These are phyloP conservation scores for Saccharomyces kudriavzevii DNA, from an alignment of 805 yeast species.

Conservation along the genomic window DNA sequence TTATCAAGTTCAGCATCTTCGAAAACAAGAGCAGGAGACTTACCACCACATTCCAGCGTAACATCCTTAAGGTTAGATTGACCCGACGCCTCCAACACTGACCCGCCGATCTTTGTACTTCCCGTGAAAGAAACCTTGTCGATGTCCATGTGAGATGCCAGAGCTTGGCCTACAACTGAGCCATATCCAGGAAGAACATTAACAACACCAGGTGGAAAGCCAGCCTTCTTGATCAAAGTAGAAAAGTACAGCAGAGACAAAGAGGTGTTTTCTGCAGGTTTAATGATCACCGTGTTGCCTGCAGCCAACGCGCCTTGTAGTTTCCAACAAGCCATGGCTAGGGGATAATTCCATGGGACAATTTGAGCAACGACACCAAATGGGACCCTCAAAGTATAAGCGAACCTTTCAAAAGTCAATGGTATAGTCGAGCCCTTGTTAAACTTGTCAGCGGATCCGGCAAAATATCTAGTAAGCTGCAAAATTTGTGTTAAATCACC, in stretches of 20 bases:
- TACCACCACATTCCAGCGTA: constrained; percentile 41
- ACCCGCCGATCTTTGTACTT: constrained; percentile 38
- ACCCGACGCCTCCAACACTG: constrained; percentile 32
- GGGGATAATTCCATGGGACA: constrained; percentile 43
- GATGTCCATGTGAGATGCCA: constrained; percentile 35
- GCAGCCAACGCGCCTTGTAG: constrained; percentile 45
- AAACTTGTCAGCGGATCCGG: constrained; percentile 63
- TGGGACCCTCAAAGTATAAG: constrained; percentile 42
- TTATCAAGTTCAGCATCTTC: constrained; percentile 36
- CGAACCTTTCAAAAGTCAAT: constrained; percentile 46
- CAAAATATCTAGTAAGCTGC: constrained; percentile 50
- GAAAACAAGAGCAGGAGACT: constrained; percentile 39
- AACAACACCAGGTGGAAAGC: constrained; percentile 40
- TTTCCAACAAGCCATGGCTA: constrained; percentile 41
- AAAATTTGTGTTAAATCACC: constrained; percentile 50
- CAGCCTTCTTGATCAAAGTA: constrained; percentile 33
- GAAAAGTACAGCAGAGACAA: constrained; percentile 35
- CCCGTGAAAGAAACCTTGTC: constrained; percentile 45
- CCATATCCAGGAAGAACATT: constrained; percentile 38
- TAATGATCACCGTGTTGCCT: constrained; percentile 37
- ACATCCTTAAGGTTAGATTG: constrained; percentile 37
- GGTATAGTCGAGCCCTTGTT: constrained; percentile 50
- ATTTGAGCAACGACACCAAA: constrained; percentile 41
- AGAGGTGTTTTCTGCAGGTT: constrained; percentile 40
- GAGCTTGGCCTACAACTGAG: constrained; percentile 32